Conservation (phyloP, 805 yeast genomes). For the Wickerhamomyces kurtzmanii region DNA sequence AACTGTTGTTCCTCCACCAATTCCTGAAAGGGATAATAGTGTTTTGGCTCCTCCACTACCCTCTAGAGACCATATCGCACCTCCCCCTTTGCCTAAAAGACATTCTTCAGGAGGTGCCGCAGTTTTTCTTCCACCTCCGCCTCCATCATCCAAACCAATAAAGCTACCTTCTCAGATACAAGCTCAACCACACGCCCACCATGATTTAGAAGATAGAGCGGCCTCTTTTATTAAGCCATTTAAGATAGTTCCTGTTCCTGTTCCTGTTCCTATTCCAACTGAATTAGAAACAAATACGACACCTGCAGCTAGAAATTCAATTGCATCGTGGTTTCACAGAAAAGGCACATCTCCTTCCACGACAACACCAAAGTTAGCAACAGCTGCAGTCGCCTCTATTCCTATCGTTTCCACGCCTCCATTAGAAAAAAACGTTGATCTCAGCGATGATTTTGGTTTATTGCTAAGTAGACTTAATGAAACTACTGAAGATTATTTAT, state of each 20-base stretch:
- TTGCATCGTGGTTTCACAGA: constrained; percentile 15
- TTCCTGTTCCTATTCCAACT: no score
- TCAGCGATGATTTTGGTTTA: constrained; percentile 42
- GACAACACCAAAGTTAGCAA: constrained; percentile 4
- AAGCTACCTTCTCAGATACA: constrained; percentile 15
- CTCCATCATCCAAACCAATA: no score
- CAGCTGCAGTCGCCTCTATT: constrained; percentile 7
- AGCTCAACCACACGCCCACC: constrained; percentile 13
- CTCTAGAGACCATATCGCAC: constrained; percentile 4
- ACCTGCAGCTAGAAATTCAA: constrained; percentile 7
- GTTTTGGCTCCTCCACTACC: constrained; percentile 1
- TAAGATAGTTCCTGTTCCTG: no score
- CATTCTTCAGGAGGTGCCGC: constrained; percentile 20
- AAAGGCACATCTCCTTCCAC: constrained; percentile 4
- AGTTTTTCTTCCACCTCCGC: constrained; percentile 16
- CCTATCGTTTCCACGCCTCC: neutral
- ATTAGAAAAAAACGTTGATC: constrained; percentile 3
- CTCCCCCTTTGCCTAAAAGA: constrained; percentile 27
- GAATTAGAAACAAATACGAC: no score
- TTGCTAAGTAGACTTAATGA: constrained; percentile 50
- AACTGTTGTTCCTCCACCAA: neutral
- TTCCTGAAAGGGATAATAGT: constrained; percentile 3
- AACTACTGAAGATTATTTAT: constrained; percentile 38
- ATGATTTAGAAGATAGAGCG: no score
- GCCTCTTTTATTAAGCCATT: no score